Base-by-base conservation (phyloP, 1,284 basidiomycete genomes). In the Trichosporon sp. region DNA sequence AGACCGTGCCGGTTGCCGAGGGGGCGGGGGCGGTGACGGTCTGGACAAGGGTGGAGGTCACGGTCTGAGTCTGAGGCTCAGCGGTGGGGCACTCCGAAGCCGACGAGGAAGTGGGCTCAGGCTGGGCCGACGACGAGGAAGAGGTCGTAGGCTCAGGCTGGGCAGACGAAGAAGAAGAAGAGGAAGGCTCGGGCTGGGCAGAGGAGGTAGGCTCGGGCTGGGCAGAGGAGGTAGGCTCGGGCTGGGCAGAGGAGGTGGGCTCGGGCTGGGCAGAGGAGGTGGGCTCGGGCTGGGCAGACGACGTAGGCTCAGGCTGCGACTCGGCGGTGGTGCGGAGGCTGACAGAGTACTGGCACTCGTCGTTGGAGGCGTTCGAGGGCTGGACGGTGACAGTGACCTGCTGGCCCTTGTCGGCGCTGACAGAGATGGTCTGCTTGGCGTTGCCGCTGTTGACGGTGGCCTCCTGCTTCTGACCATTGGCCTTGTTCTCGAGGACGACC, bases 311-410 rank as follows among this genome's bases (percentile, higher is more conserved):
- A n/a, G n/a, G 27, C 4, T 1, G 3, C 6, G 11, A 23, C 8
- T 60, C 21, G 29, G 51, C 29, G 27, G 21, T 25, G 44, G 65
- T 13, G 27, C 12, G 25, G 12, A 56, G 51, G 25, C 27, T 56
- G 23, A 68, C 67, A 6, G 62, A n/a, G 67, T 64, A 68, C 67
- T 64, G 62, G 51, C 67, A 68, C 62, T 68, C n/a, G 51, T 56
- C 51, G 27, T 56, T 35, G 25, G 25, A 25, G 53, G 67, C 67
- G 25, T 62, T 62, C 1, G 62, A 64, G 15, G 67, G 62, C 2
- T 23, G 34, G 62, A 68, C 25, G 21, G 51, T 58, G n/a, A 68
- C 60, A 11, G 62, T 44, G 32, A 68, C 34, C 23, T 58, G 23
- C 51, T 68, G 34, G 47, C 62, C 62, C 25, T 31, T 2, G 47